Evolutionary conservation across 106 monocot genomes (phyloP), one percentile per base, ranked within the genome.

Genomic region (Acanthochlamys bracteata): DNA sequence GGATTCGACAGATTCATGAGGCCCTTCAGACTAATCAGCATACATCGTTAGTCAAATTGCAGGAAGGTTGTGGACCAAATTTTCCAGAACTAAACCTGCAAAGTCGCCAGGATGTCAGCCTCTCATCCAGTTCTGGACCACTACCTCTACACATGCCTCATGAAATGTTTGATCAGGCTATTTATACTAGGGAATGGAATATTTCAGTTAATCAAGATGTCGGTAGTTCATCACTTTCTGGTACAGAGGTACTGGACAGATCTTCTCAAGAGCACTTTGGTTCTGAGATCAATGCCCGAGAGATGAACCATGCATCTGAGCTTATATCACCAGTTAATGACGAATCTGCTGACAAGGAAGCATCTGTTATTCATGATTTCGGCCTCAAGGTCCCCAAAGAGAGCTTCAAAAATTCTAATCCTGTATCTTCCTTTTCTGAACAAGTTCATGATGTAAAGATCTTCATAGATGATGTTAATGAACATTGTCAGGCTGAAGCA

Each of bases 1-100:
- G 60, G 24, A 49, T 71, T 63, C 75, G 26, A 4, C 75, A 72
- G 71, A 42, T 71, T 43, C 73, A 76, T 45, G 80, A 80, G 20
- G 47, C 56, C 33, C 65, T 79, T 68, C 71, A 76, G 24, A 69
- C 73, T 41, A 74, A 70, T 69, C 68, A 61, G 41, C 75, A 77
- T 43, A 57, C 69, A 41, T 55, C 71, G 20, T 52, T 54, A n/a
- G 23, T 61, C 33, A 59, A 55, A 63, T 22, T 74, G 52, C 59
- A 43, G 25, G 55, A 76, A 66, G 62, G 57, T 6, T 61, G 62
- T 54, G 56, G 56, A 67, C 41, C 64, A 47, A 66, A 42, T 57
- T 40, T 56, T 47, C 59, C 71, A 49, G 69, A 55, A 71, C 2
- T 79, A 21, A 71, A 53, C 59, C 3, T 61, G 41, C 75, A 73